Evolutionary conservation across 768 basidiomycete species (phyloP), one percentile per base, ranked within the genome.

Genomic region (Sistotremastrum suecicum): DNA sequence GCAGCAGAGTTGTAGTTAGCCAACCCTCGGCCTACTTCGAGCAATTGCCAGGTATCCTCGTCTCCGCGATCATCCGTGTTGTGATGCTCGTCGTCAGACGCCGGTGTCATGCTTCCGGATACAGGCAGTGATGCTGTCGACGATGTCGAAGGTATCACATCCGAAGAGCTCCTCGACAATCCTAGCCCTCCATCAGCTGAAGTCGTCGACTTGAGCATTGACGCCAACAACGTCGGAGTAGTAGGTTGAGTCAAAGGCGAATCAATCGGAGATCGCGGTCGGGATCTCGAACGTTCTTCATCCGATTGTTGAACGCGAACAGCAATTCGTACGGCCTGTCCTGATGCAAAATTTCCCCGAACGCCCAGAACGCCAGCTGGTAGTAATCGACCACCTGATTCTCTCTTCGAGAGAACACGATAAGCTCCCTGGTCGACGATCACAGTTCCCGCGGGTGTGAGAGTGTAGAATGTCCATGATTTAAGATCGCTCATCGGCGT

Each of bases 1-100:
- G 98, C 92, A 37, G 77, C 80, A 41, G 85, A 92, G 58, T 97
- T 97, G 60, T 95, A 99, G 64, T 92, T 95, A 9, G 90, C 89
- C 44, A 97, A 67, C 1, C 95, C 95, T 36, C 94, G 75, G 0
- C 94, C 95, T 35, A 98, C 88, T 60, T 97, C 94, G 38, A 84
- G 66, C 30, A 87, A 68, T 53, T 94, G 85, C 64, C 78, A 78
- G 45, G 68, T 62, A 60, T 76, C 61, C 37, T 63, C 67, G 9
- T 50, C 51, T 3, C 39, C 41, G 42, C 66, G 62, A 38, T 71
- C 66, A 34, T 53, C 64, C 32, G 52, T 58, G 20, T 60, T 55
- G 3, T 54, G 53, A 5, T 54, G 38, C 11, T 58, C 60, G 7
- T 59, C 59, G 12, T 58, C 61, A 5, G 56, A 54, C 3, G 54